Evolutionary conservation across 2,329 filamentous ascomycete species (phyloP).

Genomic region (Didymella lethalis): DNA sequence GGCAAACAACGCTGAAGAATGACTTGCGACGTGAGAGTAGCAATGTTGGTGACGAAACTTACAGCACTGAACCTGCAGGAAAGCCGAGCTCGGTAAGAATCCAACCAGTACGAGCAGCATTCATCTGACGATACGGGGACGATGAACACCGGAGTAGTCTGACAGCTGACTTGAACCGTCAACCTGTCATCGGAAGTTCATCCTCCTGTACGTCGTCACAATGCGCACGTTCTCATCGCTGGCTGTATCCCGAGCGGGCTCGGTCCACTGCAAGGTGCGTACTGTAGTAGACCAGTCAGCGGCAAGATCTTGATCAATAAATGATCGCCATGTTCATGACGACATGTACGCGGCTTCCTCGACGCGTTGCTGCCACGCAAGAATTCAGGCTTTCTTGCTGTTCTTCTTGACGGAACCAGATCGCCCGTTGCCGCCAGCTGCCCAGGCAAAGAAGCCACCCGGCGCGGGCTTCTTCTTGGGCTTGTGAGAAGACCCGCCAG

Average conservation of each 20-base stretch:
- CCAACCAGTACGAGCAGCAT: not conserved
- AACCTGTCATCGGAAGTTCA: constrained; percentile 1
- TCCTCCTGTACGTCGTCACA: constrained; percentile 5
- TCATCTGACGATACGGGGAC: not conserved
- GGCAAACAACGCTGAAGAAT: constrained; percentile 16
- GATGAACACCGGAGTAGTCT: not conserved
- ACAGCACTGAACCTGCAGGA: not conserved
- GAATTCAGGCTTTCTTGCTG: constrained; percentile 23
- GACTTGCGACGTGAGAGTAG: constrained; percentile 3
- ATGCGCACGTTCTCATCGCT: constrained; percentile 1
- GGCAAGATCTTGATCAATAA: not conserved
- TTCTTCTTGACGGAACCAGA: constrained; percentile 17
- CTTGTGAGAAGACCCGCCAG: constrained; percentile 9
- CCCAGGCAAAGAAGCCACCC: constrained; percentile 21
- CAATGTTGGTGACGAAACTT: not conserved
- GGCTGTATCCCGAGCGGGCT: not conserved
- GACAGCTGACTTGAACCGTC: not conserved
- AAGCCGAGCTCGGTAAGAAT: not conserved
- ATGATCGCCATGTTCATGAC: constrained; percentile 3
- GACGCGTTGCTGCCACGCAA: constrained; percentile 22
- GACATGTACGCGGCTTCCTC: constrained; percentile 16
- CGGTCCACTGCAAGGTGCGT: constrained; percentile 1
- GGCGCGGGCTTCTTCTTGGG: constrained; percentile 15
- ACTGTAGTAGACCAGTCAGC: constrained; percentile 1
- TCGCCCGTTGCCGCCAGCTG: constrained; percentile 11